Conservation (phyloP, 768 basidiomycete genomes). For the Grammothele lineata region DNA sequence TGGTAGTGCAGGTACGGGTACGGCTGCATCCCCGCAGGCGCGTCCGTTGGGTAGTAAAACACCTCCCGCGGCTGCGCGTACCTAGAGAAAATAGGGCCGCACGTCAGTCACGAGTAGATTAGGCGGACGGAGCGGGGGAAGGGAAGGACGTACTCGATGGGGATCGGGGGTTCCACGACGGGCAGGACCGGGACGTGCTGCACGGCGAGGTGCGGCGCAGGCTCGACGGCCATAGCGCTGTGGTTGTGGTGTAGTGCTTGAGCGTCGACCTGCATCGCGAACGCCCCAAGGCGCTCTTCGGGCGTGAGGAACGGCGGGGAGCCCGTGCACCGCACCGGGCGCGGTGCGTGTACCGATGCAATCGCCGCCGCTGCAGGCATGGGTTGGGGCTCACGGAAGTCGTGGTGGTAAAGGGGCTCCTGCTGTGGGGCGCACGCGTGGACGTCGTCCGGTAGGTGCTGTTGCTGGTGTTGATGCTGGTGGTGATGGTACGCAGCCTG, state of each 20-base stretch:
- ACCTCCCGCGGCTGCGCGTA: conserved; percentile 7
- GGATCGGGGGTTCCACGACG: neutral
- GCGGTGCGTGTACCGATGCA: conserved; percentile 11
- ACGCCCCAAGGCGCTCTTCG: conserved; percentile 1
- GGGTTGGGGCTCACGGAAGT: neutral
- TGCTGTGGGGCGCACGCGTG: neutral
- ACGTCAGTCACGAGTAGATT: neutral
- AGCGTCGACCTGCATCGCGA: conserved; percentile 1
- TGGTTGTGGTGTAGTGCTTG: conserved; percentile 5
- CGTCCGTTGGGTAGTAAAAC: conserved; percentile 3
- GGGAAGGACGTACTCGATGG: neutral
- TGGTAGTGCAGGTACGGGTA: conserved; percentile 12
- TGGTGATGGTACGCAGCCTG: conserved; percentile 1
- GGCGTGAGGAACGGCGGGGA: conserved; percentile 13
- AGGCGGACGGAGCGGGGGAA: neutral
- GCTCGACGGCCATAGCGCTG: neutral
- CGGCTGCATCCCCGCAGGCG: neutral
- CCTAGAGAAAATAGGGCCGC: conserved; percentile 1
- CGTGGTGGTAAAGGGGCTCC: neutral
- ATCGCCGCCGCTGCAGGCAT: too few species aligned
- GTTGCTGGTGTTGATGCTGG: neutral
- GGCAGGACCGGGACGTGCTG: conserved; percentile 13
- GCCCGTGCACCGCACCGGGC: conserved; percentile 13
- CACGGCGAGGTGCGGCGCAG: conserved; percentile 11
- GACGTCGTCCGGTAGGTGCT: neutral